These are phyloP conservation scores for Diaporthe aspalathi DNA, from an alignment of 2,329 filamentous ascomycete genomes.

Conservation along the genomic window DNA sequence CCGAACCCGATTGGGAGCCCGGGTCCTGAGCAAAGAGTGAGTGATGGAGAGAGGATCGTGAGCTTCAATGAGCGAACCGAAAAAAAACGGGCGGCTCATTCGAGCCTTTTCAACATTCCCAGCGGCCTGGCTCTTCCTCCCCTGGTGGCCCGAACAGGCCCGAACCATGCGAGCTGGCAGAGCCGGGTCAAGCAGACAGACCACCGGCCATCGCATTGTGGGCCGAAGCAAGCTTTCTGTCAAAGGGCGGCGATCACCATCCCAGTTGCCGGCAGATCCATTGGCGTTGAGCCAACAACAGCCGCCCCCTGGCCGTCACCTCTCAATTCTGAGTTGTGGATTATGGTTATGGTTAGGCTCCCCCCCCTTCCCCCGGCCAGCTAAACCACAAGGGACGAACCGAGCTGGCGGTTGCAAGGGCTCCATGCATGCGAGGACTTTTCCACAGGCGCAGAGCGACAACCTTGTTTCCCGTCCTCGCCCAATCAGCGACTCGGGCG, in stretches of 20 bases:
- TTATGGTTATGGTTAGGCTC: background rate
- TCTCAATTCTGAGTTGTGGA: background rate
- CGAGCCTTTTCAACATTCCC: slow-evolving; percentile 24
- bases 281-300: slow-evolving; percentile 4
- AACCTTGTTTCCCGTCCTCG: background rate
- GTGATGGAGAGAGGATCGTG: slow-evolving; percentile 4
- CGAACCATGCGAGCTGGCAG: background rate
- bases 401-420: background rate
- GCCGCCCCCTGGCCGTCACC: background rate
- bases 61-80: background rate
- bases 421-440: background rate
- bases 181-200: background rate
- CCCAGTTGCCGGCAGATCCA: slow-evolving; percentile 5
- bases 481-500: background rate
- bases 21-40: background rate
- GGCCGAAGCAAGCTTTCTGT: slow-evolving; percentile 22
- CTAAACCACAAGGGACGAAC: slow-evolving; percentile 17
- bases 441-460: background rate
- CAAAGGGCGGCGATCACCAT: slow-evolving; percentile 17
- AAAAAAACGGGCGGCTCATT: slow-evolving; percentile 3
- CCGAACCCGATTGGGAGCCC: background rate
- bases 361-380: no score
- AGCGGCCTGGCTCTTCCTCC: background rate
- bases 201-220: background rate
- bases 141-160: background rate